These are phyloP conservation scores for Cladosporium austrohemisphaericum DNA, from an alignment of 2,329 filamentous ascomycete genomes.

Conservation along the genomic window DNA sequence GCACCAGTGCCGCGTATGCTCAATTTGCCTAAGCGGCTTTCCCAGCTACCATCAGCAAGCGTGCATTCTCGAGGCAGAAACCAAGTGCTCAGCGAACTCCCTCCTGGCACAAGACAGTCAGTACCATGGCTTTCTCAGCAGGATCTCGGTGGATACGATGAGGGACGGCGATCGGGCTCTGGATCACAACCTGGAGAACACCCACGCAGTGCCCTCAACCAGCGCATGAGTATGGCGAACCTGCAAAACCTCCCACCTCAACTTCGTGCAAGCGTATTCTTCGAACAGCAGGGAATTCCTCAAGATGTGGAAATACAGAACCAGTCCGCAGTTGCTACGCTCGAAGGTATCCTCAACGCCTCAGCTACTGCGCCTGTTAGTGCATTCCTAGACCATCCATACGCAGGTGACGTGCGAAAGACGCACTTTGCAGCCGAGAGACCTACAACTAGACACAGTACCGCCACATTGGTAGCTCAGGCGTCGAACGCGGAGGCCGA, in stretches of 20 bases:
- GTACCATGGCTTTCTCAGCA: constrained; percentile 16
- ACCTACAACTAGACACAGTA: constrained; percentile 27
- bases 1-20: constrained; percentile 91
- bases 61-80: constrained; percentile 68
- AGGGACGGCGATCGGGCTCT: constrained; percentile 9
- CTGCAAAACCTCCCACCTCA: constrained; percentile 66
- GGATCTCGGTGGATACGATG: background rate
- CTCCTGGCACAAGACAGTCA: constrained; percentile 50
- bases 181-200: constrained; percentile 18
- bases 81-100: constrained; percentile 56
- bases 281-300: constrained; percentile 63
- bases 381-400: constrained; percentile 87
- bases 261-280: constrained; percentile 85
- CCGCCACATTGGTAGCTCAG: constrained; percentile 15
- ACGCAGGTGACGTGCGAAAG: constrained; percentile 68
- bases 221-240: constrained; percentile 37
- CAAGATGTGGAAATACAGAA: constrained; percentile 59
- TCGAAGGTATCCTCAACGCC: constrained; percentile 89
- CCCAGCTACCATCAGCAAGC: constrained; percentile 63
- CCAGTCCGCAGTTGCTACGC: constrained; percentile 79
- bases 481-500: constrained; percentile 2
- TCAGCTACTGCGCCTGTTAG: constrained; percentile 82
- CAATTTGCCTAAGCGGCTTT: constrained; percentile 84
- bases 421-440: constrained; percentile 64
- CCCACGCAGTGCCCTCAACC: constrained; percentile 26